Evolutionary conservation across 2,329 filamentous ascomycete species (phyloP).

Genomic region (Podosphaera aphanis): DNA sequence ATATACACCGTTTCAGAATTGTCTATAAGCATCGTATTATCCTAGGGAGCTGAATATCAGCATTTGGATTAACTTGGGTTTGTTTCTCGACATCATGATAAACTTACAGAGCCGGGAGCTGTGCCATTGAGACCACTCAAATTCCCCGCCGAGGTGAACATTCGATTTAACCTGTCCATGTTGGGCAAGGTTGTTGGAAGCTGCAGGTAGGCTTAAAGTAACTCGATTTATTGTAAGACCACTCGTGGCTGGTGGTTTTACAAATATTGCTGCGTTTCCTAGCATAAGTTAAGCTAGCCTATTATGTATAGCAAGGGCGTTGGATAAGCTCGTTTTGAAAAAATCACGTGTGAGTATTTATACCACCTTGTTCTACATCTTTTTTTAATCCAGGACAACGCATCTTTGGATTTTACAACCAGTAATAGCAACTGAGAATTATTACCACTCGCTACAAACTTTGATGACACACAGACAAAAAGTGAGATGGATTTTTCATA

Average conservation of each 20-base stretch:
- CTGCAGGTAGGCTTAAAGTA: neutral
- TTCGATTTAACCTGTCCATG: constrained; percentile 83
- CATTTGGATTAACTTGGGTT: neutral
- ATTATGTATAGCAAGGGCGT: neutral
- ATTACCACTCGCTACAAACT: too few relatives aligned
- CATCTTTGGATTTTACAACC: too few relatives aligned
- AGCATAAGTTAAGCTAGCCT: too few relatives aligned
- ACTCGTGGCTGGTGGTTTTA: neutral
- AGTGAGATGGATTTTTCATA: too few relatives aligned
- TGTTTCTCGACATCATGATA: constrained; percentile 3
- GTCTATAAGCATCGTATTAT: constrained; percentile 79
- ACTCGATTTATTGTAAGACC: neutral
- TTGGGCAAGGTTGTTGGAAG: constrained; percentile 2
- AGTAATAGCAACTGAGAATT: too few relatives aligned
- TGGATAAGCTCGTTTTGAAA: too few relatives aligned
- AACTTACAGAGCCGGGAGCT: constrained; percentile 35
- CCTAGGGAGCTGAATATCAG: constrained; percentile 26
- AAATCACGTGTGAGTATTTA: too few relatives aligned
- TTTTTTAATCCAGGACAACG: too few relatives aligned
- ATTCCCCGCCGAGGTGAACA: constrained; percentile 55
- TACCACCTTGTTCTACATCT: too few relatives aligned
- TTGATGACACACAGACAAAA: too few relatives aligned
- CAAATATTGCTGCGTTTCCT: constrained; percentile 6
- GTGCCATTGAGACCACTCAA: constrained; percentile 34
- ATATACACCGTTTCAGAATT: constrained; percentile 99